Percentiles rank a stretch among this genome's conserved stretches.
Conservation (phyloP, 768 basidiomycete species). For the Calocybe gangraenosa region DNA sequence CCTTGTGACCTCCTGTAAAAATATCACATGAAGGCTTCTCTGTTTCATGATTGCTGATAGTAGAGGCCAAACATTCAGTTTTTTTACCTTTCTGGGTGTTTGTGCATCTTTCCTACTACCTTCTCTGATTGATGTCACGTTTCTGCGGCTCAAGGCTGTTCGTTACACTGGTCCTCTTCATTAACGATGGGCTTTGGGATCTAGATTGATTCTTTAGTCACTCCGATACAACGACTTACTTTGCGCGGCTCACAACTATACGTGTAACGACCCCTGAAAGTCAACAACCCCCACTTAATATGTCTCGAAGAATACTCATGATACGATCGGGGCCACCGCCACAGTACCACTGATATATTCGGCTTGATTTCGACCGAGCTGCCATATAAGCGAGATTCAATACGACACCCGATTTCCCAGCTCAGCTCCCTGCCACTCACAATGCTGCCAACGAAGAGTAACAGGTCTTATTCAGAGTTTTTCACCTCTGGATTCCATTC, state of each 20-base stretch:
- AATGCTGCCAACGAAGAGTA: conserved; percentile 18
- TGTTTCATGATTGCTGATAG: conserved; percentile 10
- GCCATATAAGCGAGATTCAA: conserved; percentile 6
- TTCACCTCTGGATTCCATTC: conserved; percentile 43
- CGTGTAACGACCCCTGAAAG: conserved; percentile 8
- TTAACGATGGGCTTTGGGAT: background rate
- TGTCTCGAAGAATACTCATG: conserved; percentile 6
- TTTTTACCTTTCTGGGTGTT: background rate
- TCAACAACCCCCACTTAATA: conserved; percentile 3
- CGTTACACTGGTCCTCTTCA: background rate
- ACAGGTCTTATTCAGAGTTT: conserved; percentile 40
- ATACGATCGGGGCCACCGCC: conserved; percentile 14
- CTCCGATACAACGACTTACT: background rate
- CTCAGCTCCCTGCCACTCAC: conserved; percentile 11
- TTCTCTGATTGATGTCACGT: conserved; percentile 14
- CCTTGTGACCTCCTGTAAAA: conserved; percentile 8
- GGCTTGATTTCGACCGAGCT: conserved; percentile 2
- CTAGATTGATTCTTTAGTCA: background rate
- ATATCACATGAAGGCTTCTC: conserved; percentile 6
- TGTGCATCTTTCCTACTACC: background rate
- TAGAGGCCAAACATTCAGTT: background rate
- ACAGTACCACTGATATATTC: conserved; percentile 7
- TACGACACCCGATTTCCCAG: conserved; percentile 1
- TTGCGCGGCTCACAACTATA: conserved; percentile 3
- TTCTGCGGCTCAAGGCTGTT: conserved; percentile 10